phyloP scores from a whole-genome alignment of 148 eudicot species.

The Chenopodium album region DNA sequence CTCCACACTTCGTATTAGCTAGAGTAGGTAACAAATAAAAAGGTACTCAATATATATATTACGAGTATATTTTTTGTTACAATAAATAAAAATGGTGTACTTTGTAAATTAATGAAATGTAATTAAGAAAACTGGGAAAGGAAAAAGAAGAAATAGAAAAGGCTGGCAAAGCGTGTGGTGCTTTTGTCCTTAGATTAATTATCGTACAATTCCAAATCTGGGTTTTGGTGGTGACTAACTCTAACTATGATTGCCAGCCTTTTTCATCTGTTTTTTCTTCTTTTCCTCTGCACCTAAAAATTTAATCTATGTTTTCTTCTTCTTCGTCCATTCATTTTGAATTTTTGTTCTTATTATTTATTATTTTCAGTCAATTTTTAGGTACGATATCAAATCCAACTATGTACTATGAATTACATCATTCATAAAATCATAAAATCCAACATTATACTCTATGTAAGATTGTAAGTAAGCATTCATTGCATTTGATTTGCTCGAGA shows the following conservation, averaged over 20 bases:
- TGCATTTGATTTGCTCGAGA: background rate
- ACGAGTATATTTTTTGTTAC: no score
- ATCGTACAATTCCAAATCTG: slow-evolving; percentile 20
- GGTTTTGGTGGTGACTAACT: slow-evolving; percentile 19
- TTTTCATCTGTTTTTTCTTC: slow-evolving; percentile 10
- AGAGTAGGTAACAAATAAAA: no score
- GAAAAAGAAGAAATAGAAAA: background rate
- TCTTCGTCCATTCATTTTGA: background rate
- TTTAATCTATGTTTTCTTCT: slow-evolving; percentile 8
- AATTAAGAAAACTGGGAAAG: background rate
- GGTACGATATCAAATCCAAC: slow-evolving; percentile 9
- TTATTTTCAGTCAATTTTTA: background rate
- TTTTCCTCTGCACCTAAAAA: background rate
- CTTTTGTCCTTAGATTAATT: slow-evolving; percentile 16
- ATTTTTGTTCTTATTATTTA: background rate
- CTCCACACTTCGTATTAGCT: no score
- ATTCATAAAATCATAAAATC: background rate
- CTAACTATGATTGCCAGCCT: slow-evolving; percentile 23
- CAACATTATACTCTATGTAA: background rate
- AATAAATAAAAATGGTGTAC: background rate
- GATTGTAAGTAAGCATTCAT: background rate
- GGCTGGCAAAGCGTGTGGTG: slow-evolving; percentile 27
- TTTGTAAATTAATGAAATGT: background rate
- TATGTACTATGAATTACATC: background rate
- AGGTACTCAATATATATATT: no score